Base-by-base conservation (phyloP, 176 grass and related monocot species). In the Cenchrus americanus region DNA sequence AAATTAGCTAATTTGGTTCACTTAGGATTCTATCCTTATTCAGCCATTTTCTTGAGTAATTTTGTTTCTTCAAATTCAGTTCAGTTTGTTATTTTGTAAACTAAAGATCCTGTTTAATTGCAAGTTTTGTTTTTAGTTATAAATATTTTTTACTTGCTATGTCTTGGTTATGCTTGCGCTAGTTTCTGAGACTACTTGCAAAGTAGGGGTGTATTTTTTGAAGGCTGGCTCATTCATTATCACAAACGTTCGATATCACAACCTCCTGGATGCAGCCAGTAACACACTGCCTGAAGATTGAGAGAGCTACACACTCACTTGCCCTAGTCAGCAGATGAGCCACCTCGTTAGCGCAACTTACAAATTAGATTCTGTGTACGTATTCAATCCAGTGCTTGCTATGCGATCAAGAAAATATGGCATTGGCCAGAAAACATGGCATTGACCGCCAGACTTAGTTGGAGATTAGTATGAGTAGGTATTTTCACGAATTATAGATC, bases 1-100 rank as follows among this genome's bases (percentile, higher is more conserved):
- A 64, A 76, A 70, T 40, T 81, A 62, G 11, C 2, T 71, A 15
- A 48, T 43, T 4, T 71, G 21, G 30, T 85, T 89, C 19, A 30
- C 23, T 62, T 74, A 60, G 44, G 17, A 19, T 14, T 57, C 46
- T 53, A 75, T 77, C 7, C n/a, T 87, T 43, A 81, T 26, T 60
- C 62, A 70, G 30, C 10, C 17, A 26, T 30, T 47, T 14, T 14
- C 15, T 58, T 58, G 54, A 58, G 54, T 58, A n/a, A 58, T 58
- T 58, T 58, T 21, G n/a, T 58, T 58, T 58, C 54, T n/a, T 8
- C 54, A 58, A n/a, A 58, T 58, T n/a, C 7, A 8, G 54, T 55
- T 55, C 53, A 55, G 17, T 55, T 58, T 58, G 18, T 7, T 58
- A 58, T 58, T 8, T 58, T n/a, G 54, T 58, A n/a, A 58, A 58